Conservation (phyloP, 176 grass and related monocot genomes). For the Musa troglodytarum region DNA sequence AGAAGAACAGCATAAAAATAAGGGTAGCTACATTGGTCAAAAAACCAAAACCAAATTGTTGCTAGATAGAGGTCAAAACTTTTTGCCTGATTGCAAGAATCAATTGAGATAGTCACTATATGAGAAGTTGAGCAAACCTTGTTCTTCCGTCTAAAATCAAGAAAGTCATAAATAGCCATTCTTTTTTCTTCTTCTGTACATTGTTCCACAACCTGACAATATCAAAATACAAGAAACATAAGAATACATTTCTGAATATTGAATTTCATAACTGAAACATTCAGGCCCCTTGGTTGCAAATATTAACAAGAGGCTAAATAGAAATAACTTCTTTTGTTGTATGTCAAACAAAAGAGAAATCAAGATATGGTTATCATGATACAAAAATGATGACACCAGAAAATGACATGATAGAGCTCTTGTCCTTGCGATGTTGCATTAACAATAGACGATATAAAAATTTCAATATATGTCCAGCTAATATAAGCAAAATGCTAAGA, state of each 20-base stretch:
- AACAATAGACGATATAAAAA: not conserved
- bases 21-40: not conserved
- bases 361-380: not conserved
- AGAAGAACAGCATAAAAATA: not conserved
- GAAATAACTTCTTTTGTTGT: not conserved
- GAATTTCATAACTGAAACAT: not conserved
- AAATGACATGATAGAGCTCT: not conserved
- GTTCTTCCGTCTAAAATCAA: conserved; percentile 78
- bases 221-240: conserved; percentile 21
- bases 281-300: not conserved
- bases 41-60: not conserved
- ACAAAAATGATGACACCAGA: not conserved
- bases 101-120: conserved; percentile 11
- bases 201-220: conserved; percentile 70
- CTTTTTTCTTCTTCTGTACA: conserved; percentile 83
- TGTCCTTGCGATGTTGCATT: too few relatives aligned
- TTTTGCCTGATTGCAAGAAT: not conserved
- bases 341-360: not conserved
- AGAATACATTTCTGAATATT: conserved; percentile 6
- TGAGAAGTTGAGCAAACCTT: conserved; percentile 47
- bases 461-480: not conserved
- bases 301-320: not conserved
- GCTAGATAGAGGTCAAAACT: not conserved
- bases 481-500: not conserved
- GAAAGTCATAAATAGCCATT: conserved; percentile 77